Evolutionary conservation across 768 basidiomycete genomes (phyloP), one percentile per base, ranked within the genome.

Genomic region (Suillus paluster): DNA sequence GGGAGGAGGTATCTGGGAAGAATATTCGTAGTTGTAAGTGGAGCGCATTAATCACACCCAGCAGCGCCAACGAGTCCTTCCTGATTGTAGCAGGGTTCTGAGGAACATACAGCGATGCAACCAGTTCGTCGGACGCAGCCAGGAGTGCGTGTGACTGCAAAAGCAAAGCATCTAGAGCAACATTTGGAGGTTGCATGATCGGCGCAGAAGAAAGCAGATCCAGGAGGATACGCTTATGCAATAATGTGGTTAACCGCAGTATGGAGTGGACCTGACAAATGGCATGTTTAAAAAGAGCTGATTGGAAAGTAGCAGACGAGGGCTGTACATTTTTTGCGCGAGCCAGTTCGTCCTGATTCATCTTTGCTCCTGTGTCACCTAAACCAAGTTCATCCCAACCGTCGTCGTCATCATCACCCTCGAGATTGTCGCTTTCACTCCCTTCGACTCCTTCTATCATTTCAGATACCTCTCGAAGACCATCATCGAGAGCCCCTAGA

Each of bases 301-400:
- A 44, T 34, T 38, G 10, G 5, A 53, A 62, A 36, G 46, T 34
- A 42, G 44, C n/a, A 54, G 60, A 59, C 5, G 42, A 42, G 15
- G 57, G 67, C 71, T 19, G 10, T 56, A 90, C 90, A 80, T 85
- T 86, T 68, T 85, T 84, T 17, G 86, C 75, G 48, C 86, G 81
- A 27, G 79, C 78, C n/a, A 85, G 69, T 68, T 92, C 91, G 34
- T 70, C 71, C 2, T 70, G 64, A 39, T 79, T 76, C 73, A 90
- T 74, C 45, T 74, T 79, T 60, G 77, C 73, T n/a, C 69, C 75
- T 6, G 83, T 72, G n/a, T 74, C 79, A 0, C 82, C 87, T 19
- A 76, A 64, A 0, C 71, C 75, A 12, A 91, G 75, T 66, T 90
- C 89, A 59, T 84, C 84, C 88, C 87, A 89, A 5, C 87, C 89